Evolutionary conservation across 768 basidiomycete species (phyloP), one percentile per base, ranked within the genome.

Genomic region (Mycena alexandri): DNA sequence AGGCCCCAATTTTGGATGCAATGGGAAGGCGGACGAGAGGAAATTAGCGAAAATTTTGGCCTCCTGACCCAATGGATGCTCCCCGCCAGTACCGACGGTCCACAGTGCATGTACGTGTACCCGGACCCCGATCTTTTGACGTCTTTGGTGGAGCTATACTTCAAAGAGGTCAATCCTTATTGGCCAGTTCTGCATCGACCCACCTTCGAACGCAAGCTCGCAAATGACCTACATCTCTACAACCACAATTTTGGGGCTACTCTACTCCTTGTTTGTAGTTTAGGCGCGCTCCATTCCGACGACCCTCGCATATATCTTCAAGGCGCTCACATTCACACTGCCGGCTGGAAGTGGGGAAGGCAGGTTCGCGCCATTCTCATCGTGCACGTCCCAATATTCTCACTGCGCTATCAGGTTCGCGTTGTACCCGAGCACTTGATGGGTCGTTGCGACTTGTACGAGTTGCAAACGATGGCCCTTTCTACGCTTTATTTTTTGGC

Each of bases 181-280:
- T 74, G 84, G 3, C 93, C 94, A 0, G 79, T 96, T 5, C 78
- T 97, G 4, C 94, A 95, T 73, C 85, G 88, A 0, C 88, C 89
- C 0, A 87, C 87, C 17, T 95, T 96, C 65, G 83, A 90, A 47
- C 76, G 76, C 42, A 80, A 83, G 21, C 75, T 91, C 42, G 73
- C 74, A 2, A 80, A 85, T 10, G 83, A 84, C 0, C 72, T 88
- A 3, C 88, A 93, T 74, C 74, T 80, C n/a, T 77, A 73, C 2
- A 84, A 92, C 61, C 21, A 79, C 0, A 71, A 77, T 0, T 90
- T 91, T 69, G 82, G 77, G 0, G 73, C 77, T 2, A 79, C 84
- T 5, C 13, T 71, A 10, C 69, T 71, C 42, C 53, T 71, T 46
- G 69, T 64, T 17, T 67, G 61, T 75, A 92, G 93, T 0, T 78